Percentiles rank a stretch among this genome's conserved stretches.
Evolutionary conservation across 305 asterid genomes (phyloP).

Genomic region (Fraxinus latifolia): DNA sequence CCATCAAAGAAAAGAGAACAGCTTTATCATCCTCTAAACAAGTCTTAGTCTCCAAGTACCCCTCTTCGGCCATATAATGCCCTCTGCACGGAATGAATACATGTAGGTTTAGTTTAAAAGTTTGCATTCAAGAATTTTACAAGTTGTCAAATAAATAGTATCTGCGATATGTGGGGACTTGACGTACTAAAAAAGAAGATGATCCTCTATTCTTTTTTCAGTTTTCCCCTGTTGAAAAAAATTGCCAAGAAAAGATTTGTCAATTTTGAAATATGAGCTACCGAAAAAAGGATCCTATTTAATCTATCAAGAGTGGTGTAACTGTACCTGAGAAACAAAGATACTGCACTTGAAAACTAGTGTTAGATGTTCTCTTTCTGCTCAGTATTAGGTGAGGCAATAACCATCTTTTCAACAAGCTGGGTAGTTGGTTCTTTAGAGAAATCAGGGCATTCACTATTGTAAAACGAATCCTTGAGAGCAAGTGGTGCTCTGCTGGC

Average conservation of each 20-base stretch:
- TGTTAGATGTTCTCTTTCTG: conserved; percentile 36
- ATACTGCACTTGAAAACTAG: background rate
- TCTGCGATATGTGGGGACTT: background rate
- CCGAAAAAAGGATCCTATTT: background rate
- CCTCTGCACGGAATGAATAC: background rate
- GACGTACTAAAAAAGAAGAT: background rate
- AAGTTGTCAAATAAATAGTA: conserved; percentile 13
- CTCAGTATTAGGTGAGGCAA: conserved; percentile 29
- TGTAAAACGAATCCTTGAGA: conserved; percentile 27
- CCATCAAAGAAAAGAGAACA: background rate
- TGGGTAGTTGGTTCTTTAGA: conserved; percentile 23
- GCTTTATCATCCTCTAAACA: background rate
- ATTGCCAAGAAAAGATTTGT: background rate
- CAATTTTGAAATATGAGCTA: background rate
- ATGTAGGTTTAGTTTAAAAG: background rate
- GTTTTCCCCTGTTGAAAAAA: background rate
- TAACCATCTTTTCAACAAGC: conserved; percentile 27
- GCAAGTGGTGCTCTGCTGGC: conserved; percentile 43
- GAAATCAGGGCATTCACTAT: conserved; percentile 23
- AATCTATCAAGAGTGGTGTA: conserved; percentile 1
- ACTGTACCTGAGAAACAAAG: conserved; percentile 18
- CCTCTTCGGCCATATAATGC: background rate
- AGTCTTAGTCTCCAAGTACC: background rate
- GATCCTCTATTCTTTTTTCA: background rate
- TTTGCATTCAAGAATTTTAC: conserved; percentile 6